Evolutionary conservation across 176 grass and related monocot species (phyloP).

Genomic region (Avena sativa): DNA sequence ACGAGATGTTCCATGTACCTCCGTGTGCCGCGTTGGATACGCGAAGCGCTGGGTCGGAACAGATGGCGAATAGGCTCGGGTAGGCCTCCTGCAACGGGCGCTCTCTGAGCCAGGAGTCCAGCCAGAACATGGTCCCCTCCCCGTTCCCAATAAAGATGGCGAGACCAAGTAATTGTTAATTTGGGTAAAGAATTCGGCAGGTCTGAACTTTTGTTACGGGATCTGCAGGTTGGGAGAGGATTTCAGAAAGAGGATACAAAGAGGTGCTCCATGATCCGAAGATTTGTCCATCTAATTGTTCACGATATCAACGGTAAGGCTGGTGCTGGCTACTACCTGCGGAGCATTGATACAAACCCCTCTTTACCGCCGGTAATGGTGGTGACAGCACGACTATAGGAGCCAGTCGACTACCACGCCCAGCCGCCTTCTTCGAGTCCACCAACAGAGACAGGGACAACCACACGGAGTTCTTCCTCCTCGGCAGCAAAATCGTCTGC

Average conservation of each 20-base stretch:
- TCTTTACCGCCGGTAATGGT: background rate
- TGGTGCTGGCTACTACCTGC: background rate
- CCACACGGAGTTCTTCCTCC: background rate
- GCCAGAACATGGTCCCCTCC: too few species aligned
- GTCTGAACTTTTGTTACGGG: background rate
- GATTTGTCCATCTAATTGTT: constrained; percentile 15
- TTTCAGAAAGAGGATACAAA: background rate
- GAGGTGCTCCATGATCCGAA: constrained; percentile 6
- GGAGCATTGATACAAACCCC: background rate
- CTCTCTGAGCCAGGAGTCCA: too few species aligned
- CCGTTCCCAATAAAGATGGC: too few species aligned
- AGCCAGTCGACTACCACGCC: background rate
- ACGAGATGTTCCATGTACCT: too few species aligned
- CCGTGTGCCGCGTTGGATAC: too few species aligned
- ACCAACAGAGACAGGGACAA: background rate
- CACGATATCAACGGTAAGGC: background rate
- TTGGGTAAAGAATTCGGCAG: background rate
- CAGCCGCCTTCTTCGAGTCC: background rate
- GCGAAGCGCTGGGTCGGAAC: too few species aligned
- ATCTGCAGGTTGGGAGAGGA: background rate
- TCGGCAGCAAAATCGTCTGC: background rate
- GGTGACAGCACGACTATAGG: background rate
- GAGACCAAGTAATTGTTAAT: background rate
- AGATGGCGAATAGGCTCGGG: too few species aligned
- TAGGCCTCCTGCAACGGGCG: too few species aligned